Evolutionary conservation across 1,284 basidiomycete genomes (phyloP).

Genomic region (Malassezia psittaci): DNA sequence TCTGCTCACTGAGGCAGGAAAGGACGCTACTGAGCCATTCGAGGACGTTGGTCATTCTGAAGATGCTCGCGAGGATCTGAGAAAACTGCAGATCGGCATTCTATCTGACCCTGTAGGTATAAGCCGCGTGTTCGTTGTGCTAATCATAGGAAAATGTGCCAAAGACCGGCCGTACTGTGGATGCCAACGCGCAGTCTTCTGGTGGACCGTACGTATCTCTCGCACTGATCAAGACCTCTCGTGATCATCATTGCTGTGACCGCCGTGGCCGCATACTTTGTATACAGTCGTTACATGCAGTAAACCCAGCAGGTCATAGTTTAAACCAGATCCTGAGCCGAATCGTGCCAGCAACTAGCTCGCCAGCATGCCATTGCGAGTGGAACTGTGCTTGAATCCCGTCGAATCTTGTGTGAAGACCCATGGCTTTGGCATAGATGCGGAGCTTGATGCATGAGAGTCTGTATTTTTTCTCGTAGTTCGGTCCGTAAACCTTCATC

Average conservation of each 20-base stretch:
- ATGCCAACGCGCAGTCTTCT: conserved; percentile 1
- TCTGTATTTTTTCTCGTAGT: background rate
- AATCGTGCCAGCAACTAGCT: conserved; percentile 10
- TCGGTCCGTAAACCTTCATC: background rate
- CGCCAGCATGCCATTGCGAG: conserved; percentile 12
- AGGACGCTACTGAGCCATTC: conserved; percentile 94
- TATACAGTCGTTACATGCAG: conserved; percentile 5
- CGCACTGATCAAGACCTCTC: conserved; percentile 7
- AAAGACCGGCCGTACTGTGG: background rate
- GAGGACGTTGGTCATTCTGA: conserved; percentile 99
- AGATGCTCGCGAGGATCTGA: conserved; percentile 81
- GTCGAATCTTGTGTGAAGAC: too few relatives aligned
- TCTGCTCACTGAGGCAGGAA: conserved; percentile 79
- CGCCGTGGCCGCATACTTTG: conserved; percentile 10
- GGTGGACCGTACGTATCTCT: conserved; percentile 7
- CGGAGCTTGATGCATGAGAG: background rate
- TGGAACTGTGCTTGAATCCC: too few relatives aligned
- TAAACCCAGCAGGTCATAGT: background rate
- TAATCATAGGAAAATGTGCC: conserved; percentile 13
- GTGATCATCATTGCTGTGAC: conserved; percentile 7
- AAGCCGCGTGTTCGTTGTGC: background rate
- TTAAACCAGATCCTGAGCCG: background rate
- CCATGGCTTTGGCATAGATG: too few relatives aligned
- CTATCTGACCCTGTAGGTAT: conserved; percentile 50
- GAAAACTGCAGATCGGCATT: conserved; percentile 52